These are phyloP conservation scores for Tricladium varicosporioides DNA, from an alignment of 2,329 filamentous ascomycete genomes.

Conservation along the genomic window DNA sequence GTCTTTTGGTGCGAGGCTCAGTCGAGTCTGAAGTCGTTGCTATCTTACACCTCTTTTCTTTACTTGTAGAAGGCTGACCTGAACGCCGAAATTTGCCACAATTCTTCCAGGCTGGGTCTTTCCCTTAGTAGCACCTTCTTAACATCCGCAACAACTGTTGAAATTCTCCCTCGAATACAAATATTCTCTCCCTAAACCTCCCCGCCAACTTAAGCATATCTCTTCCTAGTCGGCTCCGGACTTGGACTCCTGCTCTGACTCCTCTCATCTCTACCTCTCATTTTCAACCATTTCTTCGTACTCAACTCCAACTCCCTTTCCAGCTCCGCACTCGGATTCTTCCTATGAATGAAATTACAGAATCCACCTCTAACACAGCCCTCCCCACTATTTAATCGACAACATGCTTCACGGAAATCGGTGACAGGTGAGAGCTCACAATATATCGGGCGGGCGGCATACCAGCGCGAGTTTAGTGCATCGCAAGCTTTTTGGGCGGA, in stretches of 20 bases:
- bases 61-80: background rate
- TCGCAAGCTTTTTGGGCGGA: slow-evolving; percentile 91
- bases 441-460: slow-evolving; percentile 94
- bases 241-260: slow-evolving; percentile 81
- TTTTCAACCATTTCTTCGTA: slow-evolving; percentile 95
- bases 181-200: background rate
- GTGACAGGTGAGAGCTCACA: slow-evolving; percentile 96
- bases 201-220: slow-evolving; percentile 47
- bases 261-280: slow-evolving; percentile 78
- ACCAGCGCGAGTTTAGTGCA: slow-evolving; percentile 91
- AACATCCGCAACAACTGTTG: background rate
- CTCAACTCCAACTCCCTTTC: slow-evolving; percentile 82
- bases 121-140: background rate
- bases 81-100: background rate
- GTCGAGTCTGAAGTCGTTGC: background rate
- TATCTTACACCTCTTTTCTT: slow-evolving; percentile 11
- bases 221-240: slow-evolving; percentile 76
- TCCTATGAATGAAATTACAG: slow-evolving; percentile 99
- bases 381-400: slow-evolving; percentile 88
- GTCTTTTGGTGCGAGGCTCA: background rate
- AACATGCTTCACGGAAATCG: slow-evolving; percentile 97
- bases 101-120: background rate
- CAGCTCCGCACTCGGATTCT: slow-evolving; percentile 86
- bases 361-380: slow-evolving; percentile 95
- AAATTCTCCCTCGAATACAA: no score